A percentile compares a stretch with the other conserved stretches of the same genome.
phyloP scores from a whole-genome alignment of 139 green algal genomes.

The Edaphochlamys debaryana region DNA sequence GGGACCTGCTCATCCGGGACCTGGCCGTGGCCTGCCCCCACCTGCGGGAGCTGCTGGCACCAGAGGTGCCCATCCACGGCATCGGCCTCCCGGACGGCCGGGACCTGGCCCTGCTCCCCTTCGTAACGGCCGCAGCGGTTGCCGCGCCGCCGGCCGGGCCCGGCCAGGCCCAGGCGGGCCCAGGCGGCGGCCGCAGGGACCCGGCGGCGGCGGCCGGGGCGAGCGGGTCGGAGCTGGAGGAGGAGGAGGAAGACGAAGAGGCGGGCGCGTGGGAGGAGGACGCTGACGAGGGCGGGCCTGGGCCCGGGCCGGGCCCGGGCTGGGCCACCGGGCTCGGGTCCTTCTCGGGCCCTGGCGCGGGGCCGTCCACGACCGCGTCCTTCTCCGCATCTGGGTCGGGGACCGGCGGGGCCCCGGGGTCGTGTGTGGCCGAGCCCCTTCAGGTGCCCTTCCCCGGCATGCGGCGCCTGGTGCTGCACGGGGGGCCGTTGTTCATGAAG shows the following conservation, averaged over 20 bases:
- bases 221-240: no score
- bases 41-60: not conserved
- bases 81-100: constrained; percentile 16
- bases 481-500: constrained; percentile 1
- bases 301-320: no score
- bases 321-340: no score
- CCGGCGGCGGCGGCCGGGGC: no score
- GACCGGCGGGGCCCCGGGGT: not conserved
- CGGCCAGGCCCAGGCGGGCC: no score
- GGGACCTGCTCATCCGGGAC: constrained; percentile 33
- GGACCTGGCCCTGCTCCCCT: constrained; percentile 13
- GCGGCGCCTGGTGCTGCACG: not conserved
- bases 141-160: no score
- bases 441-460: constrained; percentile 23
- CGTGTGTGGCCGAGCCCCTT: not conserved
- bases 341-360: not conserved
- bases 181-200: no score
- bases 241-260: no score
- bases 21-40: constrained; percentile 20
- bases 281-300: no score
- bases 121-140: not conserved
- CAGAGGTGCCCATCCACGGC: constrained; percentile 6
- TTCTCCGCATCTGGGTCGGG: not conserved
- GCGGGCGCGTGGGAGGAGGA: no score
- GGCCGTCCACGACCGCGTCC: not conserved